Conservation (phyloP, 106 monocot genomes). For the Xerophyta viscosa region DNA sequence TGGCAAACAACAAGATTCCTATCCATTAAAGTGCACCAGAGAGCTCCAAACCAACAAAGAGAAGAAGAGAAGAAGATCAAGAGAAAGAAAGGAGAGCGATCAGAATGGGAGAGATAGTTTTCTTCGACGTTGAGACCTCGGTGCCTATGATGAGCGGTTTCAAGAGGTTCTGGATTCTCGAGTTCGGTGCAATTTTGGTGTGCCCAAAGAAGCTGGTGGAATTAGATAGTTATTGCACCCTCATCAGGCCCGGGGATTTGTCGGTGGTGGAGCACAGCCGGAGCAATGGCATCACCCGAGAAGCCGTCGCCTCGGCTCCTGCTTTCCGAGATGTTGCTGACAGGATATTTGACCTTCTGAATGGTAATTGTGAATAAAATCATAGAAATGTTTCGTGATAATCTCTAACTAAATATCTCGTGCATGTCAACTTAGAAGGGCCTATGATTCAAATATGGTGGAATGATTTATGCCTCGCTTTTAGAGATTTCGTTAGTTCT, state of each 20-base stretch:
- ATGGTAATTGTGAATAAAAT: slow-evolving; percentile 35
- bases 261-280: slow-evolving; percentile 42
- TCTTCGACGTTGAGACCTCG: slow-evolving; percentile 88
- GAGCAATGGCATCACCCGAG: slow-evolving; percentile 46
- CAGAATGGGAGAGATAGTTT: slow-evolving; percentile 54
- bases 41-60: too few relatives aligned
- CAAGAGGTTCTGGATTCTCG: slow-evolving; percentile 50
- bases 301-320: slow-evolving; percentile 55
- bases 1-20: too few relatives aligned
- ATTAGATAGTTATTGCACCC: slow-evolving; percentile 77
- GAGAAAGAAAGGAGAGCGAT: too few relatives aligned
- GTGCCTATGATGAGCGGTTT: slow-evolving; percentile 13
- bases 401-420: too few relatives aligned
- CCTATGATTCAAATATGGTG: too few relatives aligned
- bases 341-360: slow-evolving; percentile 49
- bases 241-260: slow-evolving; percentile 58
- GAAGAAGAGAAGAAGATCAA: too few relatives aligned
- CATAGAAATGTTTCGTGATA: too few relatives aligned
- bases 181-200: slow-evolving; percentile 82
- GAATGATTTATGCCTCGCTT: too few relatives aligned
- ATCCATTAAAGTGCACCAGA: too few relatives aligned
- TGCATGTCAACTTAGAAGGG: too few relatives aligned
- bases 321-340: slow-evolving; percentile 63
- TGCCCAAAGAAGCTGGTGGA: slow-evolving; percentile 81
- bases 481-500: too few relatives aligned